Conservation (phyloP, 2,329 filamentous ascomycete species). For the Coniochaeta sp. region DNA sequence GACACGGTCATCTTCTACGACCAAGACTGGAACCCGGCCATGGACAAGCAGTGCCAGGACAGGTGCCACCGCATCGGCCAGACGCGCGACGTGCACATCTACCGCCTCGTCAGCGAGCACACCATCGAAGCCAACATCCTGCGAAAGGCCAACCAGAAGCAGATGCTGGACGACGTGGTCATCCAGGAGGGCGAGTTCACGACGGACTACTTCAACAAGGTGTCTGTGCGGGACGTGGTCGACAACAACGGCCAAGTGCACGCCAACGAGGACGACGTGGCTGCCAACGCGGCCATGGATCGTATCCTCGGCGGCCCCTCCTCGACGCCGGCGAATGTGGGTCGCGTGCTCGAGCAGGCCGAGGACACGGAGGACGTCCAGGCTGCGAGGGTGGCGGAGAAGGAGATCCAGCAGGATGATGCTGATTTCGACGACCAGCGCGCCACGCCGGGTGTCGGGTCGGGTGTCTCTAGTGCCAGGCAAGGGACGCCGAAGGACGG, state of each 20-base stretch:
- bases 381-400: constrained; percentile 80
- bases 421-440: constrained; percentile 71
- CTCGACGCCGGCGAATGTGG: constrained; percentile 53
- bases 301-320: constrained; percentile 65
- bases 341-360: constrained; percentile 74
- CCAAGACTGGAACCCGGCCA: constrained; percentile 97
- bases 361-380: constrained; percentile 90
- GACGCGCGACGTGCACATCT: constrained; percentile 95
- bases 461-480: constrained; percentile 41
- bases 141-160: constrained; percentile 93
- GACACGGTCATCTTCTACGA: constrained; percentile 99
- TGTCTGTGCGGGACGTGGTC: constrained; percentile 62
- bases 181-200: constrained; percentile 98
- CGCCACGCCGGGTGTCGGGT: constrained; percentile 21
- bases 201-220: constrained; percentile 86
- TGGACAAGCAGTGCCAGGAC: constrained; percentile 99
- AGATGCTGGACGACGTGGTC: constrained; percentile 94
- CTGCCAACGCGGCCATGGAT: constrained; percentile 78
- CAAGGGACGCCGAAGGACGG: constrained; percentile 41
- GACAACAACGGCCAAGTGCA: constrained; percentile 35
- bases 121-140: constrained; percentile 98
- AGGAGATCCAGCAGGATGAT: constrained; percentile 80
- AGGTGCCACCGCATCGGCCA: constrained; percentile 95
- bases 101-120: constrained; percentile 84
- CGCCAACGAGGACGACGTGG: constrained; percentile 57